These are phyloP conservation scores for Cystobasidium sp. DNA, from an alignment of 1,284 basidiomycete genomes.

Conservation along the genomic window DNA sequence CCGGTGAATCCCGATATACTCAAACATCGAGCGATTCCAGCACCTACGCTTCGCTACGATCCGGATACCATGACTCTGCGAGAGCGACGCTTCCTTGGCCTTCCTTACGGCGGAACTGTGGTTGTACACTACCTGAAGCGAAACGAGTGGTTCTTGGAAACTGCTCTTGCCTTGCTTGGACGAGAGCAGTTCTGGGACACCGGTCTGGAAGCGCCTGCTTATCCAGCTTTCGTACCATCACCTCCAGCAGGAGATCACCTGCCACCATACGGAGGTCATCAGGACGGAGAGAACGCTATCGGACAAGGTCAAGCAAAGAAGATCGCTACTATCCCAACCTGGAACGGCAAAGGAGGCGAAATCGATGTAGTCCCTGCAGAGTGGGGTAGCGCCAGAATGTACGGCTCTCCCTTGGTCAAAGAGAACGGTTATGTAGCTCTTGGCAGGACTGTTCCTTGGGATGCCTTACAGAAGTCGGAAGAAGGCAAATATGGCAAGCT, in stretches of 20 bases:
- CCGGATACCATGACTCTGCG: conserved; percentile 45
- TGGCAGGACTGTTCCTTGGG: conserved; percentile 46
- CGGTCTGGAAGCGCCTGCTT: conserved; percentile 50
- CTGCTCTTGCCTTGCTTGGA: conserved; percentile 82
- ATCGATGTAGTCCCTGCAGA: conserved; percentile 44
- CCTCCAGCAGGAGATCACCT: conserved; percentile 29
- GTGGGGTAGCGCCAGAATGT: conserved; percentile 54
- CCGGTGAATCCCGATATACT: conserved; percentile 17
- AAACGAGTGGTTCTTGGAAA: conserved; percentile 94
- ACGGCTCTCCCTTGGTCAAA: conserved; percentile 53
- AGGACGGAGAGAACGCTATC: neutral
- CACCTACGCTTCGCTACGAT: conserved; percentile 52
- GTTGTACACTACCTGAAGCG: conserved; percentile 98
- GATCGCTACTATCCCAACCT: conserved; percentile 31
- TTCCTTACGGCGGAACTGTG: conserved; percentile 76
- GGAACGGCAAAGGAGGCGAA: conserved; percentile 43
- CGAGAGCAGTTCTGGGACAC: conserved; percentile 65
- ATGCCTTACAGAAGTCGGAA: conserved; percentile 35
- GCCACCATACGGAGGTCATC: neutral
- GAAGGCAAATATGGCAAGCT: conserved; percentile 36
- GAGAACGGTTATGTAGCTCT: conserved; percentile 51
- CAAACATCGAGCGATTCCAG: conserved; percentile 43
- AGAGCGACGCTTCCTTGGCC: conserved; percentile 48
- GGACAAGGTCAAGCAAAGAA: conserved; percentile 13
- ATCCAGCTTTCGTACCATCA: conserved; percentile 12